phyloP scores from a whole-genome alignment of 805 yeast species.

The Saccharomycopsis malanga region DNA sequence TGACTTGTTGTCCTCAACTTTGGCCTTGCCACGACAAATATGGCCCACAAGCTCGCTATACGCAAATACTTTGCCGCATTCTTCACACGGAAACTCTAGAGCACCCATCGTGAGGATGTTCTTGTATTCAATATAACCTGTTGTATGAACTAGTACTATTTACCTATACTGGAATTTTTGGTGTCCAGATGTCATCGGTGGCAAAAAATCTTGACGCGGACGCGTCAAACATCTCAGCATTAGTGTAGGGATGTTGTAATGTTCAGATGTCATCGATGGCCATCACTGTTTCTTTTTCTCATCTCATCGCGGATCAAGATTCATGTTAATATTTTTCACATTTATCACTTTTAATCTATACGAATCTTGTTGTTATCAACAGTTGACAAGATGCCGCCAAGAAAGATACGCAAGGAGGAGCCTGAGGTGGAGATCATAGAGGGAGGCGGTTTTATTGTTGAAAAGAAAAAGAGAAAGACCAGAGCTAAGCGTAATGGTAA shows the following conservation, averaged over 20 bases:
- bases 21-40: neutral
- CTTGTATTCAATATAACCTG: neutral
- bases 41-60: conserved; percentile 11
- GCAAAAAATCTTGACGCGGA: conserved; percentile 3
- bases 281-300: neutral
- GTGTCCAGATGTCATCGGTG: no score
- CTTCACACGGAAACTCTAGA: conserved; percentile 18
- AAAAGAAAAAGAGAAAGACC: conserved; percentile 12
- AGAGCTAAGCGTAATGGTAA: conserved; percentile 3
- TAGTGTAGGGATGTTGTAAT: neutral
- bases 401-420: neutral
- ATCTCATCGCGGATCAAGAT: neutral
- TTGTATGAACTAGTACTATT: no score
- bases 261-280: conserved; percentile 3
- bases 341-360: no score
- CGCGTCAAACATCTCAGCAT: neutral
- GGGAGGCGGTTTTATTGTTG: conserved; percentile 19
- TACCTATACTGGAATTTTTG: no score
- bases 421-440: conserved; percentile 11
- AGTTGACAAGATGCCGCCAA: neutral
- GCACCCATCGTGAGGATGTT: neutral
- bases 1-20: neutral
- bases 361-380: no score
- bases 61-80: conserved; percentile 11
- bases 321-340: no score